Base-by-base conservation (phyloP, 2,329 filamentous ascomycete species). In the Hypoxylon sp. region DNA sequence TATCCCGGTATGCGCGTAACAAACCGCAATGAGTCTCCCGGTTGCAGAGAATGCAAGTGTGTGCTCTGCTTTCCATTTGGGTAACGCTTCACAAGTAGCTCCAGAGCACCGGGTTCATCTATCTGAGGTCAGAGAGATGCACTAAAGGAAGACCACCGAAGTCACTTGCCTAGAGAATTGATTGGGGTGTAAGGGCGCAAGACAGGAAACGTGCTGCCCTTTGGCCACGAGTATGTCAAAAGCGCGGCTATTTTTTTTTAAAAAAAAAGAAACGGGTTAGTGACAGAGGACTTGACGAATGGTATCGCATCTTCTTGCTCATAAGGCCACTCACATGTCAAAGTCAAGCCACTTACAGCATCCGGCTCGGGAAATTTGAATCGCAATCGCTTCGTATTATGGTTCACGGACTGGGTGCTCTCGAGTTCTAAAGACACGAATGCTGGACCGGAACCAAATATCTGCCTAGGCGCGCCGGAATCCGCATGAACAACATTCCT, bases 11-110 rank as follows among this genome's bases (percentile, higher is more conserved):
- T 79, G 3, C 86, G 81, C 0, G 83, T 82, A 5, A 86, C 82
- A 72, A 92, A 88, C 46, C 84, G 84, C 11, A 93, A 81, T 2
- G 80, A 83, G 68, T 91, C 85, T 31, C 90, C 91, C 0, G 90
- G 90, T 14, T 80, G 73, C 5, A 93, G 81, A 2, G 85, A 87
- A 81, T 93, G 91, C n/a, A 93, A 81, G 73, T 93, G 86, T 0
- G 83, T 85, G 73, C 87, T 91, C 46, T 86, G 86, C 78, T 87
- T 88, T 67, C 91, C 91, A 57, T 85, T 80, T 2, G 90, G 90
- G 73, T 93, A 93, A 63, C 86, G 83, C 78, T 93, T 93, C 13
- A 93, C 85, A 50, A 92, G 80, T 17, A 93, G 81, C 9, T 92
- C 89, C 5, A 93, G 73, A 63, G 82, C 82, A 5, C 90, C 90